A percentile compares a stretch with the other conserved stretches of the same genome.
Conservation (phyloP, 2,329 filamentous ascomycete species). For the Phaeosphaeria sp. region DNA sequence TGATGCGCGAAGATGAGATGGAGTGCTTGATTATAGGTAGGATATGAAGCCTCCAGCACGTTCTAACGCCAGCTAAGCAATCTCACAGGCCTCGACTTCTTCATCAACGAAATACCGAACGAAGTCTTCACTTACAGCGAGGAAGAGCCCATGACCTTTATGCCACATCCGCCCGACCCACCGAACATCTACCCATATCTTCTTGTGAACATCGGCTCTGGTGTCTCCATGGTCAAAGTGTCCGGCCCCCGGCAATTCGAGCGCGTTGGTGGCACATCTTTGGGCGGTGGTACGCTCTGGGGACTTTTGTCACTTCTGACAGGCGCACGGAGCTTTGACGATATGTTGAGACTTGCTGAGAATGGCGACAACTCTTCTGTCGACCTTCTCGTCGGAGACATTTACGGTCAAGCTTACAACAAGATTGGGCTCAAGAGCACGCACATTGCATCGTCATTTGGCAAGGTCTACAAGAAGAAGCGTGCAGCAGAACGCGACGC, state of each 20-base stretch:
- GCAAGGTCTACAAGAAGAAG: constrained; percentile 95
- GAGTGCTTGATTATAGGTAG: constrained; percentile 93
- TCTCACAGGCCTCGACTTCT: constrained; percentile 84
- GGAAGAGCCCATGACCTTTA: constrained; percentile 84
- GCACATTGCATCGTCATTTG: constrained; percentile 94
- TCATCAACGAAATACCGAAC: constrained; percentile 95
- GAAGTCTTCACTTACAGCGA: constrained; percentile 97
- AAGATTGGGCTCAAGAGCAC: constrained; percentile 97
- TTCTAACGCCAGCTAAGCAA: constrained; percentile 2
- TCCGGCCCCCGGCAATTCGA: constrained; percentile 85
- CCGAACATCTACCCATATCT: constrained; percentile 86
- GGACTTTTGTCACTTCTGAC: constrained; percentile 90
- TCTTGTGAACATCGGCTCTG: constrained; percentile 96
- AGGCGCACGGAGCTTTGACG: constrained; percentile 93
- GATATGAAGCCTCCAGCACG: constrained; percentile 16
- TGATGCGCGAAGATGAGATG: constrained; percentile 96
- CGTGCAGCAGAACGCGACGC: constrained; percentile 79
- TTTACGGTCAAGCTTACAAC: constrained; percentile 93
- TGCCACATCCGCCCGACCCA: constrained; percentile 70
- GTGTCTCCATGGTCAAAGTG: constrained; percentile 96
- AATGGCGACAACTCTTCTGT: constrained; percentile 90
- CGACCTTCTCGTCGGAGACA: constrained; percentile 96
- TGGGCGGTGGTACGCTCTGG: constrained; percentile 98
- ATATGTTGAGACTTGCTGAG: constrained; percentile 93
- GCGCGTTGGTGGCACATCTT: constrained; percentile 91